Evolutionary conservation across 345 rosid genomes (phyloP), one percentile per base, ranked within the genome.

Genomic region (Eucalyptus cloeziana): DNA sequence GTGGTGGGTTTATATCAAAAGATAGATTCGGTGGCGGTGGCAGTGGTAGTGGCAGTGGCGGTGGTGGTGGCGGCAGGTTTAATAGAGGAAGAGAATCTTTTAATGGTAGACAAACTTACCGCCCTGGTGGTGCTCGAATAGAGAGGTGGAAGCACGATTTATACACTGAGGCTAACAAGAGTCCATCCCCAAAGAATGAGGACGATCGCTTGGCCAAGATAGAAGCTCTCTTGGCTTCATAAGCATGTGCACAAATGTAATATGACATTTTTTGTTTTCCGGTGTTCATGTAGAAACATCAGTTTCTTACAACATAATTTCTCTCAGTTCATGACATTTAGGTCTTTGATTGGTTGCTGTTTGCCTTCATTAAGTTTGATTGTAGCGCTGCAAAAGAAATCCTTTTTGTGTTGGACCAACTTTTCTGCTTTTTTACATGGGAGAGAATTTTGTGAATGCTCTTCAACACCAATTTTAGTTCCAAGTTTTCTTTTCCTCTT

Each of bases 111-210:
- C 95, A 91, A 90, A 94, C 91, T 45, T 89, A 89, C 91, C 89
- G 47, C 49, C 91, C 94, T 62, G 91, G 93, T 88, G 92, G 92
- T 88, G 89, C 91, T 33, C 92, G 71, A 43, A 94, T 88, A 51
- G 99, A 96, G 91, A 98, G 96, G 90, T 98, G 99, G 99, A 96
- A 92, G 93, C 99, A 98, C 87, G 99, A 98, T 91, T 87, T 98
- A 94, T 98, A 92, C 47, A 96, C 95, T 10, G 98, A 98, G 89
- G 95, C 97, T 9, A 95, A 93, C 88, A 94, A 91, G 92, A 97
- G 97, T 89, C 98, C 99, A 0, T 89, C 94, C 85, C 90, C 86
- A 31, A 94, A 94, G 93, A 96, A 93, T 69, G 99, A 97, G 88
- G 99, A 97, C 90, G 99, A 98, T 86, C 96, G 95, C 87, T 93